Evolutionary conservation across 208 protist species (phyloP), one percentile per base, ranked within the genome.

Genomic region (Trypanosoma platydactyli): DNA sequence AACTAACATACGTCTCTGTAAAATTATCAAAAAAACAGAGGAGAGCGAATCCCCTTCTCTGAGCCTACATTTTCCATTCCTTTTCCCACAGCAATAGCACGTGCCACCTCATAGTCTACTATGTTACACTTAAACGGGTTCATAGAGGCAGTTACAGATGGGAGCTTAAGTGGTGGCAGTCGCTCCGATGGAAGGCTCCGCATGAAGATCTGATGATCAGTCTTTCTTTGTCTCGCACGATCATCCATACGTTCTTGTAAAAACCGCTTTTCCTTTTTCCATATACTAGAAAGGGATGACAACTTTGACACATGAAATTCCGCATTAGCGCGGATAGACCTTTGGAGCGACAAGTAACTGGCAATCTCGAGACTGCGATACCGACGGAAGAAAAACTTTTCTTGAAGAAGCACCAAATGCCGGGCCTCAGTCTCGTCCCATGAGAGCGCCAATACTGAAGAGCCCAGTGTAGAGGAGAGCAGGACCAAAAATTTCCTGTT

Each of bases 401-500:
- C 66, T 9, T 42, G 33, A 9, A 50, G 12, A 24, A 51, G 13
- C n/a, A 81, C 9, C 13, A 44, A 54, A 2, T 40, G 35, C 1
- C 83, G 79, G n/a, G 25, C 54, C 27, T 57, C 33, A 46, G 72
- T 40, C 58, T 84, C 82, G 24, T 78, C 67, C 24, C 64, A 24
- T 24, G 33, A 20, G 33, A 77, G 22, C 24, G 16, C 5, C 6
- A 64, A 16, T 33, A 27, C 4, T n/a, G 18, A 48, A 48, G 44
- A 4, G 44, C 12, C 3, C 12, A 4, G 13, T 12, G 44, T 48
- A 22, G 18, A 4, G 13, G 44, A 48, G 44, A 38, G 33, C 33
- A 3, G 3, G 33, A 11, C 33, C 33, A 38, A 38, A 9, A 3
- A 9, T 38, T 38, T 38, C 9, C 33, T 38, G 33, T 38, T 9